Percentiles rank a stretch among this genome's conserved stretches.
These are phyloP conservation scores for Venturia effusa DNA, from an alignment of 2,329 filamentous ascomycete genomes.

Conservation along the genomic window DNA sequence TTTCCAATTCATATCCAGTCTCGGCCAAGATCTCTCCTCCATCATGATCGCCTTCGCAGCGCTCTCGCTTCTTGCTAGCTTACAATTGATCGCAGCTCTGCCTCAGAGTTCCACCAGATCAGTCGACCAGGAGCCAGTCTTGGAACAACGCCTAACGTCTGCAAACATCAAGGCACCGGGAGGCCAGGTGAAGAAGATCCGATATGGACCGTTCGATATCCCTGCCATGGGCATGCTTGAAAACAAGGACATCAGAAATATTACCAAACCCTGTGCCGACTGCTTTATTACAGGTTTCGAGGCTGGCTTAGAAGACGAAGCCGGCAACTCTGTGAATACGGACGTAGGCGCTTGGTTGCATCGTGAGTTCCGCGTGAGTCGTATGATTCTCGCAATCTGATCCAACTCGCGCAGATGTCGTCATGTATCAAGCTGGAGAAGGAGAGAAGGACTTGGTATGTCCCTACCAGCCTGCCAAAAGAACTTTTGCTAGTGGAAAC, in stretches of 20 bases:
- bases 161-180: neutral
- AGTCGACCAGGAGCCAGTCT: neutral
- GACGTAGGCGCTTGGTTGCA: slow-evolving; percentile 1
- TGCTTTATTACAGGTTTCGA: slow-evolving; percentile 3
- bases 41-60: neutral
- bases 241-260: neutral
- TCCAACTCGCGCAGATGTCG: neutral
- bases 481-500: slow-evolving; percentile 7
- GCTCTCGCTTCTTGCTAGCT: neutral
- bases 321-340: neutral
- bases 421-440: neutral
- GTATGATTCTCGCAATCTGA: neutral
- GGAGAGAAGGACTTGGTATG: neutral
- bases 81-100: neutral
- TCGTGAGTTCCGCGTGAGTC: neutral
- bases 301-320: neutral
- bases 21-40: neutral
- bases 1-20: neutral
- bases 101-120: neutral
- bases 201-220: neutral
- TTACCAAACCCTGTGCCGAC: neutral
- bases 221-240: slow-evolving; percentile 1
- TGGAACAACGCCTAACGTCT: neutral
- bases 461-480: neutral
- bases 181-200: neutral